A percentile compares a stretch with the other conserved stretches of the same genome.
These are phyloP conservation scores for Geotrichum candidum DNA, from an alignment of 1,139 yeast genomes.

Conservation along the genomic window DNA sequence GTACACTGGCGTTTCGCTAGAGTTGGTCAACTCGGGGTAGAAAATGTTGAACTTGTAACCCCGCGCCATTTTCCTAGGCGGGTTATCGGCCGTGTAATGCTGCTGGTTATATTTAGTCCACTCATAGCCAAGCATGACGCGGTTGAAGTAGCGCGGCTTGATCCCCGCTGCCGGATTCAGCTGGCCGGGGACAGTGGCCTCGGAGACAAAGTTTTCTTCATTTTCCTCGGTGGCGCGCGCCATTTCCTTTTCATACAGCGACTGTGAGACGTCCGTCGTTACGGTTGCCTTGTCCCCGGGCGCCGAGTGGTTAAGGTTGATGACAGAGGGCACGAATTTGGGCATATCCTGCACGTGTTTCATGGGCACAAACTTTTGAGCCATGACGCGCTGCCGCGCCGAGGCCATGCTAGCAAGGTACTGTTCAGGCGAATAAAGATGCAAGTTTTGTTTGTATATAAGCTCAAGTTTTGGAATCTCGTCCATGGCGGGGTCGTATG, in stretches of 20 bases:
- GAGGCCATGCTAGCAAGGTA: neutral
- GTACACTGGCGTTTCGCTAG: conserved; percentile 32
- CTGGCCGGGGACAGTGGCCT: conserved; percentile 18
- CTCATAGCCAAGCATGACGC: conserved; percentile 35
- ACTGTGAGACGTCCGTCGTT: conserved; percentile 2
- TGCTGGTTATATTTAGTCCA: conserved; percentile 38
- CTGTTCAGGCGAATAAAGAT: neutral
- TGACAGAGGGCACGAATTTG: conserved; percentile 7
- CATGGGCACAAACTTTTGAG: conserved; percentile 11
- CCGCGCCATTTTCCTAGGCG: conserved; percentile 38
- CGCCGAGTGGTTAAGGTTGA: neutral
- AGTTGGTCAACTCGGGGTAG: conserved; percentile 33
- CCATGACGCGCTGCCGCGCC: neutral
- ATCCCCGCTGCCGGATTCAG: conserved; percentile 21
- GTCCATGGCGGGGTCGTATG: conserved; percentile 21
- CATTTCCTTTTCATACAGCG: conserved; percentile 7
- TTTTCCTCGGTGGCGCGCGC: conserved; percentile 10
- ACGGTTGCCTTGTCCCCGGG: neutral
- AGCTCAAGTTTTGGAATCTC: neutral
- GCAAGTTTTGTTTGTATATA: neutral
- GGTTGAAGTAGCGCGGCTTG: conserved; percentile 33
- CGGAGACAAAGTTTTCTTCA: conserved; percentile 15
- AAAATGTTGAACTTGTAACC: conserved; percentile 38
- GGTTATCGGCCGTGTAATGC: conserved; percentile 34
- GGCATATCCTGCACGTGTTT: conserved; percentile 11